phyloP scores from a whole-genome alignment of 495 filamentous ascomycete species.

The Aspergillus leporis region DNA sequence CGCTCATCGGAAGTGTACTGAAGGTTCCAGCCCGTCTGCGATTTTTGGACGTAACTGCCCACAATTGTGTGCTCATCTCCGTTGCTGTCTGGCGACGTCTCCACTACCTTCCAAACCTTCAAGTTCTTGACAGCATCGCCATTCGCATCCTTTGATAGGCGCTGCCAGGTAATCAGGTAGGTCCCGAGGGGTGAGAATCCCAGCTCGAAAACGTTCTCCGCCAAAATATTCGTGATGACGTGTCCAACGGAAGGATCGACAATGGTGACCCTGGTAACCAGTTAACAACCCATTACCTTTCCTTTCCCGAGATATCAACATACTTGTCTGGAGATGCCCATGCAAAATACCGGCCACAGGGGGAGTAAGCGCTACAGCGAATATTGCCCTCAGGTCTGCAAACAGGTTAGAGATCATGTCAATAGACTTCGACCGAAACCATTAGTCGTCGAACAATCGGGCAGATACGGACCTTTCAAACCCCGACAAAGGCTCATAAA shows the following conservation, averaged over 20 bases:
- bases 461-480: slow-evolving; percentile 61
- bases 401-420: neutral
- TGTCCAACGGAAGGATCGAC: slow-evolving; percentile 80
- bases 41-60: slow-evolving; percentile 91
- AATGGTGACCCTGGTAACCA: slow-evolving; percentile 68
- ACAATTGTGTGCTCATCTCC: slow-evolving; percentile 68
- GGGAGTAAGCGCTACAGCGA: slow-evolving; percentile 91
- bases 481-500: slow-evolving; percentile 81
- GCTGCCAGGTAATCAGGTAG: slow-evolving; percentile 95
- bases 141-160: slow-evolving; percentile 85
- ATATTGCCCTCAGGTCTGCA: slow-evolving; percentile 86
- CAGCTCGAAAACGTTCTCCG: slow-evolving; percentile 85
- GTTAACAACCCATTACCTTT: slow-evolving; percentile 5
- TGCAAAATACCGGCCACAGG: slow-evolving; percentile 91
- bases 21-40: slow-evolving; percentile 93
- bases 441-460: neutral
- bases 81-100: slow-evolving; percentile 22
- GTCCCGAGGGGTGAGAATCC: slow-evolving; percentile 91
- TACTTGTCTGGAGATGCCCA: slow-evolving; percentile 88
- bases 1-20: slow-evolving; percentile 93
- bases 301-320: slow-evolving; percentile 7
- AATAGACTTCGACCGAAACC: neutral
- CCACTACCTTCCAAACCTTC: slow-evolving; percentile 87
- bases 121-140: slow-evolving; percentile 93
- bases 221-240: slow-evolving; percentile 69